Evolutionary conservation across 2,329 filamentous ascomycete genomes (phyloP).

Genomic region (Xylariaceae sp.): DNA sequence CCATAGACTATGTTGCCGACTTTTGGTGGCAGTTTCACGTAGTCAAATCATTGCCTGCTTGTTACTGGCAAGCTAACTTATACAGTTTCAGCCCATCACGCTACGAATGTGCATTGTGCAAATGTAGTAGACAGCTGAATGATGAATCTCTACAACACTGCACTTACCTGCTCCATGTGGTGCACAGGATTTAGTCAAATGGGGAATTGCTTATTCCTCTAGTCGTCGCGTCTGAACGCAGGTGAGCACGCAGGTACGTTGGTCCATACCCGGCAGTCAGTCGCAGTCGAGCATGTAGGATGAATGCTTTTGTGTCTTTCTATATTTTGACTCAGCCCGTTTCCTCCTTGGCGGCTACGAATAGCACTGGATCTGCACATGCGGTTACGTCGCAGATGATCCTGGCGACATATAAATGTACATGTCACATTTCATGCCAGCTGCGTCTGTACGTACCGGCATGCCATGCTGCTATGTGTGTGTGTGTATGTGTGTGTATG

Average conservation of each 20-base stretch:
- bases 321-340: background rate
- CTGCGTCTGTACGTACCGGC: constrained; percentile 5
- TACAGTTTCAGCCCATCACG: too few species aligned
- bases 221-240: background rate
- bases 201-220: background rate
- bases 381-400: background rate
- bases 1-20: background rate
- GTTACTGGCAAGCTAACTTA: too few species aligned
- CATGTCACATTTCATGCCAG: constrained; percentile 4
- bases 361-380: background rate
- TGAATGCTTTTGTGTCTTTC: background rate
- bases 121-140: background rate
- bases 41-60: background rate
- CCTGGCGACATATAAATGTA: constrained; percentile 1
- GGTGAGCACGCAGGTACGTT: background rate
- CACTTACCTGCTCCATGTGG: background rate
- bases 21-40: background rate
- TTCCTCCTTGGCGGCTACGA: background rate
- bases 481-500: constrained; percentile 3
- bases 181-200: background rate
- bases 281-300: background rate
- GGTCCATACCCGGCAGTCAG: background rate
- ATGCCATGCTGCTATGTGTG: background rate
- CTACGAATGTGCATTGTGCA: too few species aligned
- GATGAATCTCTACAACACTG: background rate